Evolutionary conservation across 2,329 filamentous ascomycete genomes (phyloP).

Genomic region (Colletotrichum melonis): DNA sequence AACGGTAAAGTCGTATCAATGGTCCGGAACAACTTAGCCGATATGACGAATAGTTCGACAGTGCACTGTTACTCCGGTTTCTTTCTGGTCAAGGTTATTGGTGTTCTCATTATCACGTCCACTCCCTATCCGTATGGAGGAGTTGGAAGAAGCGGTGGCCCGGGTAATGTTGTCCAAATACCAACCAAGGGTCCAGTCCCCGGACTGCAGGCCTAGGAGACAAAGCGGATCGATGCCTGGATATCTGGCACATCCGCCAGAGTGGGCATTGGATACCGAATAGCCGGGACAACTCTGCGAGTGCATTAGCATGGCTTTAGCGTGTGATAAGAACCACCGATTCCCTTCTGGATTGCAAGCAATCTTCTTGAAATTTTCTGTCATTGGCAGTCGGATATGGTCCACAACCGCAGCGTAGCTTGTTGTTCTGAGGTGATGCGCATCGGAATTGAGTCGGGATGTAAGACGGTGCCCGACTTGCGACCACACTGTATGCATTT

Average conservation of each 20-base stretch:
- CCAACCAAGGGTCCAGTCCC: too few relatives aligned
- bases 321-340: not conserved
- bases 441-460: not conserved
- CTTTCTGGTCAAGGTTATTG: too few relatives aligned
- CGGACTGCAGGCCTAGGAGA: too few relatives aligned
- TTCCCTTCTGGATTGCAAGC: not conserved
- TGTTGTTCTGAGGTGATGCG: not conserved
- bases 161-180: too few relatives aligned
- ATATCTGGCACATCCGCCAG: not conserved
- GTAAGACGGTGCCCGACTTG: not conserved
- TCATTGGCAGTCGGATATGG: not conserved
- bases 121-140: too few relatives aligned
- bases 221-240: not conserved
- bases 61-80: too few relatives aligned
- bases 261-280: not conserved
- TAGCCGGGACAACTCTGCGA: not conserved
- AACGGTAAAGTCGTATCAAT: not conserved
- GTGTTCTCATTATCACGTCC: too few relatives aligned
- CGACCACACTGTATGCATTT: not conserved
- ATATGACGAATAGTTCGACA: too few relatives aligned
- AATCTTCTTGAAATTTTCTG: not conserved
- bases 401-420: not conserved
- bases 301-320: not conserved
- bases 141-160: too few relatives aligned
- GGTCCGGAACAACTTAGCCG: too few relatives aligned